Evolutionary conservation across 2,329 filamentous ascomycete genomes (phyloP).

Genomic region (Aureobasidium sp.): DNA sequence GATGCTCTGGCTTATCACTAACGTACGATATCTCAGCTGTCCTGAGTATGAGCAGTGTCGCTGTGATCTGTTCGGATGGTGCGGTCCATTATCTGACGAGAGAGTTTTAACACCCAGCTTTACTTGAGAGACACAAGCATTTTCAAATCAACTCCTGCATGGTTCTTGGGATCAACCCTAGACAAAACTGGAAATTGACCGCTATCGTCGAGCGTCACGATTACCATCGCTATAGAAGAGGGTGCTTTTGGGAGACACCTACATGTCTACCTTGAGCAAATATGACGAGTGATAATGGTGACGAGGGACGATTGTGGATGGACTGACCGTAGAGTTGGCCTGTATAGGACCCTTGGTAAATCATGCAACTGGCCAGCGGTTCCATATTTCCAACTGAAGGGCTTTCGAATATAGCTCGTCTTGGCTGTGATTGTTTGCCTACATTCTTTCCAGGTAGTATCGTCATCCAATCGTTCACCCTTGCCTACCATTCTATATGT

Average conservation of each 20-base stretch:
- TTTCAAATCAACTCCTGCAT: neutral
- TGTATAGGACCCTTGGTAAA: neutral
- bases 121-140: neutral
- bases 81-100: neutral
- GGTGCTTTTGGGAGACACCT: neutral
- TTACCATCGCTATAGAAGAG: neutral
- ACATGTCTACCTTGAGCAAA: neutral
- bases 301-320: neutral
- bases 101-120: neutral
- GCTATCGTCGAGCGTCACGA: neutral
- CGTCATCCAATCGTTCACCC: neutral
- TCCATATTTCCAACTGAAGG: too few species aligned
- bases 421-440: too few species aligned
- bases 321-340: neutral
- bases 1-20: neutral
- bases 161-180: neutral
- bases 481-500: neutral
- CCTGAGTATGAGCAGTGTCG: neutral
- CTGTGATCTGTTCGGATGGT: neutral
- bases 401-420: too few species aligned
- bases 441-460: too few species aligned
- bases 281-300: neutral
- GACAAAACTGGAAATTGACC: neutral
- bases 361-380: neutral
- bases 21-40: neutral